phyloP scores from a whole-genome alignment of 441 rosid genomes.

The Cnidoscolus chayamansa region DNA sequence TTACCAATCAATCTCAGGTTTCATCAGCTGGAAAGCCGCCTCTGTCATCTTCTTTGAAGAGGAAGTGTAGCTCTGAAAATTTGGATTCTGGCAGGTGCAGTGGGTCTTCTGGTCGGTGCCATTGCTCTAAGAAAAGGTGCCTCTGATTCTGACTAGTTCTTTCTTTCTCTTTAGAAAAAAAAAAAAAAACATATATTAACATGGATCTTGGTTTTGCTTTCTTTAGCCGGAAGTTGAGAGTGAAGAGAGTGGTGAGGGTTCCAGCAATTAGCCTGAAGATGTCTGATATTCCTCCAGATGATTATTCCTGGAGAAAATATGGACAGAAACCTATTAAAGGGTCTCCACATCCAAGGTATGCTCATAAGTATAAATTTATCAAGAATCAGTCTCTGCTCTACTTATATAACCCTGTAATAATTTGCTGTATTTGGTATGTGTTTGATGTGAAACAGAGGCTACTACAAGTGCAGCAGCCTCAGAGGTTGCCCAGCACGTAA shows the following conservation, averaged over 20 bases:
- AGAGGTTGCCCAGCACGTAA: slow-evolving; percentile 97
- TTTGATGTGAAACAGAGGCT: slow-evolving; percentile 52
- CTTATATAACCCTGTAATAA: no score
- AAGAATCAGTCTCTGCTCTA: no score
- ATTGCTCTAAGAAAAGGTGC: slow-evolving; percentile 76
- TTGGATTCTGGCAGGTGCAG: slow-evolving; percentile 59
- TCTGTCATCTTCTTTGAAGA: slow-evolving; percentile 49
- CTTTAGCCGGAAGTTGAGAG: slow-evolving; percentile 48
- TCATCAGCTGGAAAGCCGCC: slow-evolving; percentile 56
- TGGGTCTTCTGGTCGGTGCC: slow-evolving; percentile 58
- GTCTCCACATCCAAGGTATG: slow-evolving; percentile 73
- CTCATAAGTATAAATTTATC: no score
- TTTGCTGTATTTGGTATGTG: no score
- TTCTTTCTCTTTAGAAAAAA: no score
- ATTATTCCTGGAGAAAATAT: slow-evolving; percentile 76
- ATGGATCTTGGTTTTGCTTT: not conserved
- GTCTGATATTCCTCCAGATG: slow-evolving; percentile 75
- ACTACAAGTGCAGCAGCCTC: slow-evolving; percentile 91
- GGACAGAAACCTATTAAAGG: slow-evolving; percentile 88
- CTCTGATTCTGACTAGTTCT: not conserved
- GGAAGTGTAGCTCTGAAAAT: slow-evolving; percentile 54
- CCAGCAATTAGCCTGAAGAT: slow-evolving; percentile 70
- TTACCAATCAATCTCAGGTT: slow-evolving; percentile 48
- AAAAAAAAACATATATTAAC: not conserved
- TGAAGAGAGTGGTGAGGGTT: slow-evolving; percentile 61